Conservation (phyloP, 176 grass and related monocot species). For the Raddia guianensis region DNA sequence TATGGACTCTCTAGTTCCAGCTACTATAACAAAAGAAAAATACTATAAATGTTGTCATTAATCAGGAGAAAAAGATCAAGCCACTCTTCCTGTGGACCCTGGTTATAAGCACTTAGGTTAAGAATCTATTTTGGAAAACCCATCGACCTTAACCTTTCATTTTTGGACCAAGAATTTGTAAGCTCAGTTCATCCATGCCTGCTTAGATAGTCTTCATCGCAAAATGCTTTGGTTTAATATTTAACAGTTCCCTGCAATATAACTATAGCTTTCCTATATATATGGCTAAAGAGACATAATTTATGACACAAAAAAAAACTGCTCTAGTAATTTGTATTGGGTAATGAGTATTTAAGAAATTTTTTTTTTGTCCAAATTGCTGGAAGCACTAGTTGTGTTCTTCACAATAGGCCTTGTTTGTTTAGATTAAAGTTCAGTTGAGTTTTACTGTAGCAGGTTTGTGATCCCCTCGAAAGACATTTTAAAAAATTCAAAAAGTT, state of each 20-base stretch:
- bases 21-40: background rate
- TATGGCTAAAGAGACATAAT: constrained; percentile 9
- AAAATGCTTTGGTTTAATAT: background rate
- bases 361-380: background rate
- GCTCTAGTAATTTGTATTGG: background rate
- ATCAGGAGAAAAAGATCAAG: background rate
- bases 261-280: constrained; percentile 1
- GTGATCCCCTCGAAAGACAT: too few species aligned
- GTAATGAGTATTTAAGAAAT: constrained; percentile 9
- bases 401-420: background rate
- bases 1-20: background rate
- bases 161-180: background rate
- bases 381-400: background rate
- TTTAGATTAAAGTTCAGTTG: too few species aligned
- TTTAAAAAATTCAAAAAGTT: too few species aligned
- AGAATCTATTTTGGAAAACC: background rate
- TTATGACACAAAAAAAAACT: background rate
- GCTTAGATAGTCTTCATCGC: background rate
- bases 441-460: too few species aligned
- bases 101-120: background rate
- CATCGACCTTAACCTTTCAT: background rate
- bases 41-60: background rate
- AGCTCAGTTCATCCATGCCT: background rate
- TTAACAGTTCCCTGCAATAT: background rate
- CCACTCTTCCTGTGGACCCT: background rate